Conservation (phyloP, 495 filamentous ascomycete genomes). For the Aspergillus baeticus region DNA sequence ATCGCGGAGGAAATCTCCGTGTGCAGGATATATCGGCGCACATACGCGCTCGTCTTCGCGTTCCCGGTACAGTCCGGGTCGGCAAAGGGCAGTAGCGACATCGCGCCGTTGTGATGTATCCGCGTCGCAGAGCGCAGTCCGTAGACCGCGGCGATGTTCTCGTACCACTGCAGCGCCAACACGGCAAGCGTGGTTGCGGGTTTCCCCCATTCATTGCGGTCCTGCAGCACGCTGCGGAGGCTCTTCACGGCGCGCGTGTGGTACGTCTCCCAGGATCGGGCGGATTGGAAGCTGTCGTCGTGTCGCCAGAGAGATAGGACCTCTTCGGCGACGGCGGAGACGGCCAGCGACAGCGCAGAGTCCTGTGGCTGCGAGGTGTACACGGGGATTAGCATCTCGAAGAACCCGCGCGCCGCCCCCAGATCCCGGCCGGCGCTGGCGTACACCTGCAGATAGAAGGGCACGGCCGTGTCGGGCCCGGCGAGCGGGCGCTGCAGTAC, state of each 20-base stretch:
- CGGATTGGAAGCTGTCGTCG: too few species aligned
- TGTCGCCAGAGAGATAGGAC: slow-evolving; percentile 11
- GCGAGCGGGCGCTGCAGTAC: too few species aligned
- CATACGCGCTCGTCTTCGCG: too few species aligned
- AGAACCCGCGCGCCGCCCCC: slow-evolving; percentile 13
- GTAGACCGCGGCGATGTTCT: slow-evolving; percentile 14
- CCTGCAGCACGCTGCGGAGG: slow-evolving; percentile 8
- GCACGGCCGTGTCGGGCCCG: too few species aligned
- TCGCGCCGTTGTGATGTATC: slow-evolving; percentile 15
- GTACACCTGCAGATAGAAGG: too few species aligned
- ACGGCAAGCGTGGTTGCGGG: slow-evolving; percentile 16
- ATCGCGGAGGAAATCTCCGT: too few species aligned
- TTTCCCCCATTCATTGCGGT: slow-evolving; percentile 8
- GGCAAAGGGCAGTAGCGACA: not conserved
- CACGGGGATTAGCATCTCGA: slow-evolving; percentile 15
- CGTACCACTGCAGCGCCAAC: slow-evolving; percentile 14
- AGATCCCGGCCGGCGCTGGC: slow-evolving; percentile 10
- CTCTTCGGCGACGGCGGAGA: slow-evolving; percentile 15
- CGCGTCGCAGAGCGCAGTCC: slow-evolving; percentile 2
- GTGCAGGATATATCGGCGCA: too few species aligned
- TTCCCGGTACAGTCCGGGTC: too few species aligned
- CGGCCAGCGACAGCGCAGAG: slow-evolving; percentile 13
- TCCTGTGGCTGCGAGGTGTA: slow-evolving; percentile 14
- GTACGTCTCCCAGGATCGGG: too few species aligned
- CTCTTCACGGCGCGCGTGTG: slow-evolving; percentile 4